A percentile compares a stretch with the other conserved stretches of the same genome.
phyloP scores from a whole-genome alignment of 306 rosid genomes.

The Acacia melanoxylon region DNA sequence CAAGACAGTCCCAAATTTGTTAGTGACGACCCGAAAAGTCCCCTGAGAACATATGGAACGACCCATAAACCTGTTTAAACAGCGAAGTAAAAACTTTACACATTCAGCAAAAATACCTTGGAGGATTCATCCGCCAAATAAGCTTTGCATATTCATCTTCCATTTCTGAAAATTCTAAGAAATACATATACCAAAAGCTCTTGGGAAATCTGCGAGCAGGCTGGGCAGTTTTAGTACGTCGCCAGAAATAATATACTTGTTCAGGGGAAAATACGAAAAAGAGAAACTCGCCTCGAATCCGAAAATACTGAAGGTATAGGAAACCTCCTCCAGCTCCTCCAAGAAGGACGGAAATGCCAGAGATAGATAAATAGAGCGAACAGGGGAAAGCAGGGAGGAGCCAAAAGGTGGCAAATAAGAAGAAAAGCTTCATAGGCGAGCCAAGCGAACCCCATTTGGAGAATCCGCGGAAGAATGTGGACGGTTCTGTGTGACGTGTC shows the following conservation, averaged over 20 bases:
- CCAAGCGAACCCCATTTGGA: no score
- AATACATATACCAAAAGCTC: not conserved
- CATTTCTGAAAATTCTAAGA: not conserved
- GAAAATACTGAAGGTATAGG: not conserved
- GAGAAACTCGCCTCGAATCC: not conserved
- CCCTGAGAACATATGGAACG: not conserved
- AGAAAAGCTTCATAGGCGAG: not conserved
- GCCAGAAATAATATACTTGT: not conserved
- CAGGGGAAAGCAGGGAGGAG: not conserved
- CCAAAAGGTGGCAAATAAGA: not conserved
- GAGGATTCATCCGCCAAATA: slow-evolving; percentile 16
- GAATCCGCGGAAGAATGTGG: not conserved
- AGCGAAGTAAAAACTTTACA: not conserved
- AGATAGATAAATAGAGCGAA: not conserved
- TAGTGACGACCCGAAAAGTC: not conserved
- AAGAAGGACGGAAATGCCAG: not conserved
- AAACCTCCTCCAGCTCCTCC: not conserved
- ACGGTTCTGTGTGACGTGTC: not conserved
- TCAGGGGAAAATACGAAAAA: not conserved
- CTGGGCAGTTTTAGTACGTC: not conserved
- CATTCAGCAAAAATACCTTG: not conserved
- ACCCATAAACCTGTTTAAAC: not conserved
- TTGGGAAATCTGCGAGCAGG: not conserved
- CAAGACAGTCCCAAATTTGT: not conserved
- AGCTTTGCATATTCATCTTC: slow-evolving; percentile 23